These are phyloP conservation scores for Nothopassalora personata DNA, from an alignment of 2,329 filamentous ascomycete species.

Conservation along the genomic window DNA sequence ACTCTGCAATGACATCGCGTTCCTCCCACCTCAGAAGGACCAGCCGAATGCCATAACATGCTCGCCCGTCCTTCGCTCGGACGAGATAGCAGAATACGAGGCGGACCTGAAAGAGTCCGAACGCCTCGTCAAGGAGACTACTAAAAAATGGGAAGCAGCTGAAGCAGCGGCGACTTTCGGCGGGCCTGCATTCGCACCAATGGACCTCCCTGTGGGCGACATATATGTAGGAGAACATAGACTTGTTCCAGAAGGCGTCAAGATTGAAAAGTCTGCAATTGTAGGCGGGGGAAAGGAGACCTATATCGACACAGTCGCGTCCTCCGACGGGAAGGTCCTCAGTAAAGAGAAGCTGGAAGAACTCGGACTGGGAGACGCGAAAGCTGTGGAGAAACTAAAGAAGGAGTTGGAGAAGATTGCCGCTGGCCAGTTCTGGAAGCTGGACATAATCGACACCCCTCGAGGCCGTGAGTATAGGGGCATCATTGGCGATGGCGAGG, in stretches of 20 bases:
- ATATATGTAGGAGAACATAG: conserved; percentile 55
- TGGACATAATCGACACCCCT: conserved; percentile 70
- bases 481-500: conserved; percentile 57
- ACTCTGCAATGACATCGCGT: conserved; percentile 81
- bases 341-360: conserved; percentile 46
- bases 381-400: conserved; percentile 64
- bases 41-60: conserved; percentile 73
- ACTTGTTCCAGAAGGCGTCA: conserved; percentile 50
- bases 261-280: conserved; percentile 50
- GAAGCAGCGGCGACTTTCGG: conserved; percentile 30
- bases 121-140: conserved; percentile 17
- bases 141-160: conserved; percentile 19
- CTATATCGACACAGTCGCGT: conserved; percentile 48
- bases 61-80: conserved; percentile 60
- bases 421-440: conserved; percentile 67
- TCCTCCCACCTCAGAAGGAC: conserved; percentile 73
- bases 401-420: conserved; percentile 64
- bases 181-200: conserved; percentile 1
- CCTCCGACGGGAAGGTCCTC: conserved; percentile 50
- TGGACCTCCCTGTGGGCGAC: conserved; percentile 46
- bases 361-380: conserved; percentile 62
- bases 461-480: conserved; percentile 63
- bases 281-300: conserved; percentile 50
- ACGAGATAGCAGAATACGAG: conserved; percentile 41
- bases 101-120: conserved; percentile 22